Base-by-base conservation (phyloP, 805 yeast species). In the Candida verbasci region DNA sequence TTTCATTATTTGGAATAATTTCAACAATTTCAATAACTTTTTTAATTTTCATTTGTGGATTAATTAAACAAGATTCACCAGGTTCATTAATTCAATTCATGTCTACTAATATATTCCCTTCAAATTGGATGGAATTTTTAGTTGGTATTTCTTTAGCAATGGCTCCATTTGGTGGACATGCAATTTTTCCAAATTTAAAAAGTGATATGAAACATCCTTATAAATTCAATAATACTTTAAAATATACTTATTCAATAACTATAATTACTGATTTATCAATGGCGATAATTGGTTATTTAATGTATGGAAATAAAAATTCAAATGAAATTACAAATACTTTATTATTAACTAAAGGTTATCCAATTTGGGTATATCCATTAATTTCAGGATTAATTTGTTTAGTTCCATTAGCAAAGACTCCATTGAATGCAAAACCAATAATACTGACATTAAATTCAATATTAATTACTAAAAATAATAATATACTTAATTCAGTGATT, bases 141-240 rank as follows among this genome's bases (percentile, higher is more conserved):
- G 64, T 82, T 31, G 72, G 82, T 1, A 62, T 78, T 33, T 86
- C 86, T 9, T 78, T 80, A 35, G 70, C 79, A 42, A 70, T 80
- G 70, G 82, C 89, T 3, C 89, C 91, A 1, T 85, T 84, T 67
- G 88, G 93, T 5, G 91, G 93, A 0, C 93, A 85, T 58, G 86
- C 93, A 4, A 75, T 85, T 17, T 85, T 84, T 50, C 93, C 93
- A 2, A 84, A 84, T 46, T 65, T 84, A 36, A 80, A 78, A 53
- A 70, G 78, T 24, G 94, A 84, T 55, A 80, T 84, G 83, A 68
- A 84, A 37, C 82, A 78, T 45, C 89, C 91, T 3, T 53, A 63
- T 21, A 75, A 72, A 43, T 82, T 75, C 55, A 59, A 61, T 14
- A 52, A 54, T 11, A 77, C 87, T 42, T 65, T 82, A 50, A 60